A percentile compares a stretch with the other conserved stretches of the same genome.
These are phyloP conservation scores for Calcarisporium arbuscula DNA, from an alignment of 2,329 filamentous ascomycete species.

Conservation along the genomic window DNA sequence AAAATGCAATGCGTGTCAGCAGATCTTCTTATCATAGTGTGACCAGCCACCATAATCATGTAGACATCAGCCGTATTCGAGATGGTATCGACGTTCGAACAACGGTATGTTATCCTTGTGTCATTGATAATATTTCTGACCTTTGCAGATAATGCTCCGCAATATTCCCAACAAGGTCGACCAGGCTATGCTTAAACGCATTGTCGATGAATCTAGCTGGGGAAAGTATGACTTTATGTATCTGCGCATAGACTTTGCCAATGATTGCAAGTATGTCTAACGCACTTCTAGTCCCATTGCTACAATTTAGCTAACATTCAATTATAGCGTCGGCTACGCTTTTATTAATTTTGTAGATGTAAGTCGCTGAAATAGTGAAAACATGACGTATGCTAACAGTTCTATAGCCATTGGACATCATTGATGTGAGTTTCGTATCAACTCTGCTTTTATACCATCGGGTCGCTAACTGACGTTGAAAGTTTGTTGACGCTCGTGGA, in stretches of 20 bases:
- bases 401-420: constrained; percentile 62
- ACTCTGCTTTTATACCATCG: too few species aligned
- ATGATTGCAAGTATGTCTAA: constrained; percentile 69
- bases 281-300: neutral
- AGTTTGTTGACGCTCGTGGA: constrained; percentile 67
- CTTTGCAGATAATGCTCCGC: constrained; percentile 74
- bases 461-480: constrained; percentile 12
- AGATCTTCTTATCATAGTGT: constrained; percentile 41
- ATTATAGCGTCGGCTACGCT: constrained; percentile 78
- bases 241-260: constrained; percentile 80
- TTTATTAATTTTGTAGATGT: constrained; percentile 92
- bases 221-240: constrained; percentile 95
- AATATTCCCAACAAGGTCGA: constrained; percentile 92
- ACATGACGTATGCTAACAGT: constrained; percentile 27
- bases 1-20: constrained; percentile 40
- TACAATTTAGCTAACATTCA: constrained; percentile 17
- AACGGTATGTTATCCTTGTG: constrained; percentile 46
- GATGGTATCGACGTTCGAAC: constrained; percentile 68
- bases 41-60: constrained; percentile 52
- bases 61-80: constrained; percentile 54
- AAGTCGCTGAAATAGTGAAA: constrained; percentile 31
- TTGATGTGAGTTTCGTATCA: constrained; percentile 46
- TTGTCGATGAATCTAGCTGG: constrained; percentile 71
- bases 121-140: constrained; percentile 8
- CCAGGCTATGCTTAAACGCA: constrained; percentile 67